These are phyloP conservation scores for Fusarium pilosicola DNA, from an alignment of 2,329 filamentous ascomycete species.

Conservation along the genomic window DNA sequence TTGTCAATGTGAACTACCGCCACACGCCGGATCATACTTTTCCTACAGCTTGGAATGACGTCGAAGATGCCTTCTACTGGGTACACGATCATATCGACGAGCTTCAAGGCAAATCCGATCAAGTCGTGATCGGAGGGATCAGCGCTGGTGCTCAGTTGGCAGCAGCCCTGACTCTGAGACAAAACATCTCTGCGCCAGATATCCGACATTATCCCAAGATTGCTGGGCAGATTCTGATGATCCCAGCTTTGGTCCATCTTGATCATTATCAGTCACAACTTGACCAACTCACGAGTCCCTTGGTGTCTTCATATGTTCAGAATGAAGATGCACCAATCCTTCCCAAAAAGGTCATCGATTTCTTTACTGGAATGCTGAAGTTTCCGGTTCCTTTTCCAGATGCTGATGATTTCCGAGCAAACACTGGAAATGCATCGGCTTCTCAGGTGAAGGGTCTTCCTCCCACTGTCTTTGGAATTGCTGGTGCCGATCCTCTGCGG, in stretches of 20 bases:
- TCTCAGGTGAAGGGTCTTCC: conserved; percentile 55
- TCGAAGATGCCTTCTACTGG: conserved; percentile 65
- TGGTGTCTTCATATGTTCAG: conserved; percentile 55
- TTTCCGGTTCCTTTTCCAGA: conserved; percentile 29
- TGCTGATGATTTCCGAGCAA: conserved; percentile 50
- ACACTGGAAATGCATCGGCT: conserved; percentile 44
- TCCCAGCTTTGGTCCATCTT: conserved; percentile 53
- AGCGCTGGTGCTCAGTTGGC: conserved; percentile 58
- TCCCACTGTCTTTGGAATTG: conserved; percentile 56
- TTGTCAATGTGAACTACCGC: conserved; percentile 68
- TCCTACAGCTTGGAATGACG: conserved; percentile 63
- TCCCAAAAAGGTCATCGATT: conserved; percentile 43
- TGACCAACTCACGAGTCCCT: conserved; percentile 47
- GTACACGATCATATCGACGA: conserved; percentile 48
- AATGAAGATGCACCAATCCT: conserved; percentile 61
- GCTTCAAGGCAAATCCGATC: conserved; percentile 8
- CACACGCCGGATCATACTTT: conserved; percentile 65
- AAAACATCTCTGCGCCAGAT: conserved; percentile 44
- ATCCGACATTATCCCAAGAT: conserved; percentile 42
- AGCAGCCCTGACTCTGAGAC: conserved; percentile 51
- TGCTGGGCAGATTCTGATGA: conserved; percentile 62
- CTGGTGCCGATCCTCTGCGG: conserved; percentile 59
- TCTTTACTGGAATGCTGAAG: conserved; percentile 45
- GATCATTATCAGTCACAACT: conserved; percentile 41
- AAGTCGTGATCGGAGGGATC: conserved; percentile 58